phyloP scores from a whole-genome alignment of 1,284 basidiomycete species.

The Testicularia cyperi region DNA sequence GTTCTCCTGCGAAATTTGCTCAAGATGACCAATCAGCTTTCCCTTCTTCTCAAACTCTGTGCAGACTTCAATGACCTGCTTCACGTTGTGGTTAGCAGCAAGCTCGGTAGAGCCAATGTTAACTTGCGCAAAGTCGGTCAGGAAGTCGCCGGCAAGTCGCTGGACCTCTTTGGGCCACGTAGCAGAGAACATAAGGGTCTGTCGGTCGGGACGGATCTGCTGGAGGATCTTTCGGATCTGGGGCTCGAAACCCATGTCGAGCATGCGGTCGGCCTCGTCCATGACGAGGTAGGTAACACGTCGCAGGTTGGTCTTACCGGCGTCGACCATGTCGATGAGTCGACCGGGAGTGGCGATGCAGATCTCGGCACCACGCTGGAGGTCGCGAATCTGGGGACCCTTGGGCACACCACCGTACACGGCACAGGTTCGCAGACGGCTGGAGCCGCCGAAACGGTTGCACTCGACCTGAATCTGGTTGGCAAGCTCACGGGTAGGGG shows the following conservation, averaged over 20 bases:
- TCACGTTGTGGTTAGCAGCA: conserved; percentile 96
- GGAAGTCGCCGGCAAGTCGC: conserved; percentile 92
- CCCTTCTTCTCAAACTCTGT: conserved; percentile 96
- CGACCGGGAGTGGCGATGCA: conserved; percentile 75
- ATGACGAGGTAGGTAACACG: conserved; percentile 97
- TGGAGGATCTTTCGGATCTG: conserved; percentile 97
- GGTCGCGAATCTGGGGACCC: conserved; percentile 94
- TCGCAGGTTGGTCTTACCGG: conserved; percentile 90
- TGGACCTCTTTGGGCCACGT: conserved; percentile 99
- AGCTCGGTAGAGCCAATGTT: conserved; percentile 99
- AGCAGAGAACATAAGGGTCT: conserved; percentile 80
- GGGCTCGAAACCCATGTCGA: conserved; percentile 99
- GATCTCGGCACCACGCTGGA: conserved; percentile 94
- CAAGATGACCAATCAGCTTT: conserved; percentile 94
- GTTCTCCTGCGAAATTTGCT: conserved; percentile 92
- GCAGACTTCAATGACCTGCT: conserved; percentile 91
- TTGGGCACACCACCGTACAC: conserved; percentile 99
- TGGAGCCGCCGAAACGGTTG: conserved; percentile 95
- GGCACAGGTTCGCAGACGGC: conserved; percentile 94
- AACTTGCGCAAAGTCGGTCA: conserved; percentile 93
- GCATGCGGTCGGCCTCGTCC: conserved; percentile 98
- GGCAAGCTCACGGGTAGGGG: conserved; percentile 95
- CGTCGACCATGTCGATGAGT: conserved; percentile 88
- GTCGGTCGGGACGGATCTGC: conserved; percentile 93
- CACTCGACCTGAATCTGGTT: conserved; percentile 99